phyloP scores from a whole-genome alignment of 139 green algal genomes.

The Parachlorella kessleri region DNA sequence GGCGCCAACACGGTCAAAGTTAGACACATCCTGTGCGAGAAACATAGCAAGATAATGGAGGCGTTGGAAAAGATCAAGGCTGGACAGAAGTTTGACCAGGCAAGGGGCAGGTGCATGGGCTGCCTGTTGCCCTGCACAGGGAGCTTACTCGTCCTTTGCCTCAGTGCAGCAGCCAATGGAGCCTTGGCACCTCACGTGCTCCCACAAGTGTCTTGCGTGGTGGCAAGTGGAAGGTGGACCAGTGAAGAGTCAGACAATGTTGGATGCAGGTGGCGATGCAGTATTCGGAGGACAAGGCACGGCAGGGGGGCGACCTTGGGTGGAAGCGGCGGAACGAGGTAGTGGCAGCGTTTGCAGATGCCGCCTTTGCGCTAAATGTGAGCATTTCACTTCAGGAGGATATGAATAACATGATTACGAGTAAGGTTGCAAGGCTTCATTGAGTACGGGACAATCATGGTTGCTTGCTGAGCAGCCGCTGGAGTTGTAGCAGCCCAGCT shows the following conservation, averaged over 20 bases:
- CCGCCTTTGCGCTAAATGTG: slow-evolving; percentile 55
- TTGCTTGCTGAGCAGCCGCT: not conserved
- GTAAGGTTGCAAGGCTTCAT: not conserved
- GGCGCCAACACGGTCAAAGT: slow-evolving; percentile 40
- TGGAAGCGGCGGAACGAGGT: slow-evolving; percentile 55
- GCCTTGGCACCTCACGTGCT: too few relatives aligned
- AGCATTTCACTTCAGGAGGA: too few relatives aligned
- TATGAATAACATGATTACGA: too few relatives aligned
- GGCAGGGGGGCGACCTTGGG: slow-evolving; percentile 52
- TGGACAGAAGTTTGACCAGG: slow-evolving; percentile 48
- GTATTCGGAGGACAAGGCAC: slow-evolving; percentile 51
- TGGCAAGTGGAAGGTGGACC: too few relatives aligned
- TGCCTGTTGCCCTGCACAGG: not conserved
- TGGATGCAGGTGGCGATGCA: slow-evolving; percentile 43
- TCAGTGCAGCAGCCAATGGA: not conserved
- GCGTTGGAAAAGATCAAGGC: slow-evolving; percentile 40
- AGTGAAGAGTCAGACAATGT: too few relatives aligned
- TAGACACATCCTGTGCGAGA: slow-evolving; percentile 50
- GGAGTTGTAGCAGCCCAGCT: not conserved
- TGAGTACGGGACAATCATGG: not conserved
- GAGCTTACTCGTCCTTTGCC: not conserved
- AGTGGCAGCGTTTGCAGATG: slow-evolving; percentile 52
- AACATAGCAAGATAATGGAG: slow-evolving; percentile 44
- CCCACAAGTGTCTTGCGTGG: not conserved
- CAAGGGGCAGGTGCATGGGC: not conserved